Conservation (phyloP, 192 early-diverging fungal genomes). For the Pilobolus umbonatus region DNA sequence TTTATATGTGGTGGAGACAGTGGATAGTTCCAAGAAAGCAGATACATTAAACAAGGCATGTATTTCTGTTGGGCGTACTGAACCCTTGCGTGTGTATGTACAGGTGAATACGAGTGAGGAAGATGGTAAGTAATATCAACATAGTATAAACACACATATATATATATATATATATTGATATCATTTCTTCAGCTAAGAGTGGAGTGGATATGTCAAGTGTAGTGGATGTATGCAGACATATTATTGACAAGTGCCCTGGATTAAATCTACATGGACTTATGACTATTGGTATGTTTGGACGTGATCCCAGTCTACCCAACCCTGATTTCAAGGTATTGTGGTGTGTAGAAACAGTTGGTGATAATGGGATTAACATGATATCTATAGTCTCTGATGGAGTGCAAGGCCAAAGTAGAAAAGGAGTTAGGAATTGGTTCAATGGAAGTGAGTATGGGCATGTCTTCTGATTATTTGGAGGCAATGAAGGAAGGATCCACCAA, state of each 20-base stretch:
- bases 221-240: conserved; percentile 55
- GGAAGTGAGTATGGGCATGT: conserved; percentile 98
- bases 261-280: conserved; percentile 82
- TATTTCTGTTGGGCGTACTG: conserved; percentile 34
- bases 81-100: conserved; percentile 75
- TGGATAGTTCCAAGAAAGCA: conserved; percentile 83
- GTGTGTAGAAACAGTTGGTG: not conserved
- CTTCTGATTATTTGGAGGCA: conserved; percentile 85
- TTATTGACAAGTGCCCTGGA: conserved; percentile 58
- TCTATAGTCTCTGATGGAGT: conserved; percentile 37
- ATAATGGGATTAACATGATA: not conserved
- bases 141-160: not conserved
- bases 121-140: conserved; percentile 47
- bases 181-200: conserved; percentile 61
- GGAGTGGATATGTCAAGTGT: conserved; percentile 58
- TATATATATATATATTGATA: not conserved
- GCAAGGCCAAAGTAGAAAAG: conserved; percentile 31
- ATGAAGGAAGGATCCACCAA: conserved; percentile 83
- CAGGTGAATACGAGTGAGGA: conserved; percentile 96
- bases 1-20: conserved; percentile 89
- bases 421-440: conserved; percentile 38
- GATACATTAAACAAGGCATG: conserved; percentile 77
- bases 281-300: conserved; percentile 87
- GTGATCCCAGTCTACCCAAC: conserved; percentile 46
- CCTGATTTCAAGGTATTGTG: conserved; percentile 68